Evolutionary conservation across 495 filamentous ascomycete species (phyloP).

Genomic region (Aspergillus heteromorphus): DNA sequence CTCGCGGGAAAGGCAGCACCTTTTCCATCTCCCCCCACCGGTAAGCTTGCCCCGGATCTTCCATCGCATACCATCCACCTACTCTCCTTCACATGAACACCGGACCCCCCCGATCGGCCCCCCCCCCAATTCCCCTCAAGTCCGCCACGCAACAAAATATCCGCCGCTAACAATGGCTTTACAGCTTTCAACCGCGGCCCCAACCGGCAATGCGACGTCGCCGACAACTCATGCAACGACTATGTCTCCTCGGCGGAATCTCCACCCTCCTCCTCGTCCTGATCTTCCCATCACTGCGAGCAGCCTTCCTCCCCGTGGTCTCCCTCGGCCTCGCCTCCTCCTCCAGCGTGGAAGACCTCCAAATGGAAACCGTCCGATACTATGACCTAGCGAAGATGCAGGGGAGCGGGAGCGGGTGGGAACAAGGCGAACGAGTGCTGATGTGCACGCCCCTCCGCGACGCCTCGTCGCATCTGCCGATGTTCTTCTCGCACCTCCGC

Average conservation of each 20-base stretch:
- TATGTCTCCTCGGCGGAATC: conserved; percentile 47
- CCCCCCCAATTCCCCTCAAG: background rate
- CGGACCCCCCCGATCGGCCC: background rate
- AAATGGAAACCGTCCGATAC: conserved; percentile 90
- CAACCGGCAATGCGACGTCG: conserved; percentile 69
- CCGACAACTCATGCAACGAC: conserved; percentile 64
- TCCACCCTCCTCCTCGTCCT: conserved; percentile 62
- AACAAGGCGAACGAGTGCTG: conserved; percentile 88
- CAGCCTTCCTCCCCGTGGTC: conserved; percentile 54
- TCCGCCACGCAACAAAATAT: background rate
- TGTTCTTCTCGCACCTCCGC: conserved; percentile 95
- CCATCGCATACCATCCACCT: background rate
- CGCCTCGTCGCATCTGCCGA: conserved; percentile 85
- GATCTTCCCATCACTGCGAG: conserved; percentile 62
- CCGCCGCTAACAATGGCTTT: background rate
- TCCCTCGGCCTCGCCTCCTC: conserved; percentile 68
- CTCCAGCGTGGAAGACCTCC: conserved; percentile 60
- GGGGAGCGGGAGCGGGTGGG: conserved; percentile 87
- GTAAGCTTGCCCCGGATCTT: conserved; percentile 35
- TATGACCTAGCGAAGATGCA: conserved; percentile 91
- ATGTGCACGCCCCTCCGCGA: conserved; percentile 94
- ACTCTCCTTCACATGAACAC: background rate
- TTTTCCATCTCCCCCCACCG: conserved; percentile 89
- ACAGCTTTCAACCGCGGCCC: conserved; percentile 83
- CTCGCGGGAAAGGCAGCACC: conserved; percentile 52